phyloP scores from a whole-genome alignment of 345 rosid species.

The Corymbia maculata region DNA sequence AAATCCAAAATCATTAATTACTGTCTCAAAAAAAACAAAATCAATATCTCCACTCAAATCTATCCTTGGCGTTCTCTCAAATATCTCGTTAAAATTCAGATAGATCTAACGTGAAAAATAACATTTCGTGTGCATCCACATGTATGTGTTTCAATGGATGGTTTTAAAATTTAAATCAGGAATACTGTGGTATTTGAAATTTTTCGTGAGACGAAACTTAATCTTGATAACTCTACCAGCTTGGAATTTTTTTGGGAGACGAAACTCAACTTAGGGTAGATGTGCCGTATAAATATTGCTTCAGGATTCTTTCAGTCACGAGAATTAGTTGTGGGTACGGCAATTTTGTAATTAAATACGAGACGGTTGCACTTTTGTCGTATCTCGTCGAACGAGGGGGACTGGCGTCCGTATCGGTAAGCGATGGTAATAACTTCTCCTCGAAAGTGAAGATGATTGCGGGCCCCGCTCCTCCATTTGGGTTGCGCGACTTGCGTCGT shows the following conservation, averaged over 20 bases:
- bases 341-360: not conserved
- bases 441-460: not conserved
- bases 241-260: not conserved
- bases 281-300: not conserved
- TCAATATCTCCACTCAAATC: not conserved
- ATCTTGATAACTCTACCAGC: not conserved
- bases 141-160: not conserved
- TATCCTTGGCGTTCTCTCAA: not conserved
- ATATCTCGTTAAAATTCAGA: too few species aligned
- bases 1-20: not conserved
- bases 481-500: not conserved
- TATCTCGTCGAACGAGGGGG: not conserved
- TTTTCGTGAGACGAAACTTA: not conserved
- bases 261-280: not conserved
- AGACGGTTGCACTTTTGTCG: not conserved
- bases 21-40: not conserved
- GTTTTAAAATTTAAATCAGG: not conserved
- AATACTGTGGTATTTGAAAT: not conserved
- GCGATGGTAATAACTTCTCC: not conserved
- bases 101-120: not conserved
- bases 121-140: fast-evolving
- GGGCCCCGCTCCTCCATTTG: not conserved
- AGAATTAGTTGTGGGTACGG: not conserved
- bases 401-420: not conserved
- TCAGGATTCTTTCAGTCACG: not conserved